phyloP scores from a whole-genome alignment of 2,329 filamentous ascomycete species.

The Xylaria arbuscula region DNA sequence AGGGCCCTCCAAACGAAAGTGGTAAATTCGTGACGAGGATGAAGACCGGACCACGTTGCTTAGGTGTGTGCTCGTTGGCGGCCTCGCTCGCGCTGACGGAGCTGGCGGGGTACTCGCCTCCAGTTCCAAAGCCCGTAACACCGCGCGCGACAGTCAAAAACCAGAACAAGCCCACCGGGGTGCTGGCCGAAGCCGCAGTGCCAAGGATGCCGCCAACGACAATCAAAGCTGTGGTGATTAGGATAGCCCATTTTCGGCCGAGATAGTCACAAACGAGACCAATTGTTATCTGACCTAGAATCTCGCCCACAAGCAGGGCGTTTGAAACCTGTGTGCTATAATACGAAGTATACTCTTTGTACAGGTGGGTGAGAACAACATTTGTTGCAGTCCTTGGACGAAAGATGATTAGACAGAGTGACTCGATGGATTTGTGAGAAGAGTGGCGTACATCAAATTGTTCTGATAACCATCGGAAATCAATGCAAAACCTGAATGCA shows the following conservation, averaged over 20 bases:
- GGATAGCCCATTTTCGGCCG: conserved; percentile 33
- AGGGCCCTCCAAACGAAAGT: conserved; percentile 28
- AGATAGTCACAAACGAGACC: conserved; percentile 32
- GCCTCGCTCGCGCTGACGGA: conserved; percentile 32
- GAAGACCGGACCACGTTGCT: conserved; percentile 28
- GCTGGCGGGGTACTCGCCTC: conserved; percentile 34
- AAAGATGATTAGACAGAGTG: neutral
- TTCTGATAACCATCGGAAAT: conserved; percentile 36
- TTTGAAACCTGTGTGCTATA: conserved; percentile 32
- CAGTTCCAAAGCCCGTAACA: conserved; percentile 28
- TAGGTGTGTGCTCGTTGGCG: conserved; percentile 26
- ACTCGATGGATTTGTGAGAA: neutral
- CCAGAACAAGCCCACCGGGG: conserved; percentile 32
- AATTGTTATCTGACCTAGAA: conserved; percentile 29
- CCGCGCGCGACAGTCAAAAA: conserved; percentile 30
- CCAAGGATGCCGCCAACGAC: conserved; percentile 31
- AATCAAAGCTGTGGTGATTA: conserved; percentile 30
- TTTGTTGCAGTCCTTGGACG: conserved; percentile 28
- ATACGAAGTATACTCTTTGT: conserved; percentile 28
- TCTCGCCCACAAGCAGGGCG: conserved; percentile 33
- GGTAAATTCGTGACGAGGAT: conserved; percentile 32
- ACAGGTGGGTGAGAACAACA: conserved; percentile 29
- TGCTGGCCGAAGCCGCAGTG: conserved; percentile 30
- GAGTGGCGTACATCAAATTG: conserved; percentile 27
- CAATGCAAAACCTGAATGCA: conserved; percentile 23